These are phyloP conservation scores for Cyclotella distinguenda DNA, from an alignment of 108 stramenopile species.

Conservation along the genomic window DNA sequence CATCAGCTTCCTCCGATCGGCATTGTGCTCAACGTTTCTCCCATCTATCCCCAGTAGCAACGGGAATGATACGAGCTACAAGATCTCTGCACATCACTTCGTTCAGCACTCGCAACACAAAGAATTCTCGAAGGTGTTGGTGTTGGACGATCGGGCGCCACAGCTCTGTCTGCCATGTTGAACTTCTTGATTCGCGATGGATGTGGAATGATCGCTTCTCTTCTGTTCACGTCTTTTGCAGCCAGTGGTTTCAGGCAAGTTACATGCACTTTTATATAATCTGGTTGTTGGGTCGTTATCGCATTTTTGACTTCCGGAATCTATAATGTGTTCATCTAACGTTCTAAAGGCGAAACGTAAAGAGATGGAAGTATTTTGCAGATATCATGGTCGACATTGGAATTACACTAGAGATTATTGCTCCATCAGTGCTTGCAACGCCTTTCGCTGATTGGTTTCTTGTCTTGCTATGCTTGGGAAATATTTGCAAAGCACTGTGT, in stretches of 20 bases:
- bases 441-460: conserved; percentile 63
- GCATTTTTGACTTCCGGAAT: neutral
- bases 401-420: conserved; percentile 76
- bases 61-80: conserved; percentile 53
- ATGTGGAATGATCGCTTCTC: conserved; percentile 73
- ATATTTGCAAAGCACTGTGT: conserved; percentile 83
- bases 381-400: conserved; percentile 81
- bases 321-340: no score
- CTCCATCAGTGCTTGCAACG: conserved; percentile 35
- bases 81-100: conserved; percentile 73
- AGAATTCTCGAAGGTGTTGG: conserved; percentile 81
- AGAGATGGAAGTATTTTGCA: conserved; percentile 81
- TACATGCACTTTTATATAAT: neutral
- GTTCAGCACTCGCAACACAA: conserved; percentile 80
- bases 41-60: conserved; percentile 14
- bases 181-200: conserved; percentile 85
- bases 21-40: conserved; percentile 53
- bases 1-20: conserved; percentile 22
- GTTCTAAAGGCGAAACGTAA: conserved; percentile 51
- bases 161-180: conserved; percentile 72
- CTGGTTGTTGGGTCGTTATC: neutral
- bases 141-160: conserved; percentile 75
- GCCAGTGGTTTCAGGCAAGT: conserved; percentile 49
- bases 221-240: conserved; percentile 74
- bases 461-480: conserved; percentile 64